A percentile compares a stretch with the other conserved stretches of the same genome.
These are phyloP conservation scores for Epichloe typhina DNA, from an alignment of 2,329 filamentous ascomycete species.

Conservation along the genomic window DNA sequence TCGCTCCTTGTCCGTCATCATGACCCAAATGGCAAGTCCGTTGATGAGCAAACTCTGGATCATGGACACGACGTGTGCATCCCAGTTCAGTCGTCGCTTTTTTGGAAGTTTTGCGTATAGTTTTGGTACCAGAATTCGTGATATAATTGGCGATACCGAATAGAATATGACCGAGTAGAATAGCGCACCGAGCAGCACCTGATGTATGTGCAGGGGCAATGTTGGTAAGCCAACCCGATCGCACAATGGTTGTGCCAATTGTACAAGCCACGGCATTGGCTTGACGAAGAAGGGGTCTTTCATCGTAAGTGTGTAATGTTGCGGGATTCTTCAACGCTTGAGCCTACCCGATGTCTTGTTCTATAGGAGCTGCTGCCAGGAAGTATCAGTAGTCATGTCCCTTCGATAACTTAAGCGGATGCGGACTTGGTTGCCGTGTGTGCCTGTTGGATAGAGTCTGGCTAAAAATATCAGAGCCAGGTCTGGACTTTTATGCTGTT, in stretches of 20 bases:
- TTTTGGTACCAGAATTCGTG: slow-evolving; percentile 44
- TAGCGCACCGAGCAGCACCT: slow-evolving; percentile 52
- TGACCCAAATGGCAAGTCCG: slow-evolving; percentile 58
- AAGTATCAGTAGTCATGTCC: neutral
- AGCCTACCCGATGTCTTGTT: neutral
- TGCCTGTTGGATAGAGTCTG: too few species aligned
- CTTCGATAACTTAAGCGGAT: neutral
- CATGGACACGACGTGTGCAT: slow-evolving; percentile 76
- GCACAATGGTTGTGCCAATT: slow-evolving; percentile 49
- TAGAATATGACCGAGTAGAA: slow-evolving; percentile 58
- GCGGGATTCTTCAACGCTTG: neutral
- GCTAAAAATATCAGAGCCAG: too few species aligned
- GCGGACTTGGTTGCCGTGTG: too few species aligned
- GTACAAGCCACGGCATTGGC: slow-evolving; percentile 42
- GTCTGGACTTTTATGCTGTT: too few species aligned
- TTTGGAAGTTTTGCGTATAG: slow-evolving; percentile 51
- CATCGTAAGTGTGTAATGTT: slow-evolving; percentile 33
- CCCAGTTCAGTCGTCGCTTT: slow-evolving; percentile 62
- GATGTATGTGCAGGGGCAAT: slow-evolving; percentile 65
- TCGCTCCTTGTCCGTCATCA: slow-evolving; percentile 55
- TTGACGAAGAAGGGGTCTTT: slow-evolving; percentile 56
- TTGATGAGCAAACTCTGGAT: slow-evolving; percentile 65
- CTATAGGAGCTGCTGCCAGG: neutral
- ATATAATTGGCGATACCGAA: slow-evolving; percentile 54
- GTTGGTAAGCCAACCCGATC: slow-evolving; percentile 48